A percentile compares a stretch with the other conserved stretches of the same genome.
Evolutionary conservation across 768 basidiomycete genomes (phyloP).

Genomic region (Tulasnella sp.): DNA sequence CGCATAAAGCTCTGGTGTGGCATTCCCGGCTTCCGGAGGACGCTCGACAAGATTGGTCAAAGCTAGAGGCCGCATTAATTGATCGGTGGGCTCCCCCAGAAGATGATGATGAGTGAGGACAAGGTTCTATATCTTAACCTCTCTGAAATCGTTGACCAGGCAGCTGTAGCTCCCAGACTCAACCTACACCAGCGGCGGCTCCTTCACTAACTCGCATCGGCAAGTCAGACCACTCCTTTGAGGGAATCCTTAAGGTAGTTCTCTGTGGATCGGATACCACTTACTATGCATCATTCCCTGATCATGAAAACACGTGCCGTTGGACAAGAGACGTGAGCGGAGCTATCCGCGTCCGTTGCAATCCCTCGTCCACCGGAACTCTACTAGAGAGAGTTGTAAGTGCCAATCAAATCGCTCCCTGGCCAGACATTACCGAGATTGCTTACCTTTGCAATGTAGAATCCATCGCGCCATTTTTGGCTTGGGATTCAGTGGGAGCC

Average conservation of each 20-base stretch:
- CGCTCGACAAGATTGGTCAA: background rate
- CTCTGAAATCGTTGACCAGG: no score
- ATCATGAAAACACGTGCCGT: background rate
- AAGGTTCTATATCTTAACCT: background rate
- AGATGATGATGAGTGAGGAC: background rate
- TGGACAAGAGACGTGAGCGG: background rate
- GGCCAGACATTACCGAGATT: background rate
- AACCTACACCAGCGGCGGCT: background rate
- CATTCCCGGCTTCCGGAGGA: background rate
- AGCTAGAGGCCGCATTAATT: background rate
- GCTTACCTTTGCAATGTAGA: no score
- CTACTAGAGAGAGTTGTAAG: background rate
- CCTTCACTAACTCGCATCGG: background rate
- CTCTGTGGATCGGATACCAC: background rate
- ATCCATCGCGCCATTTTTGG: background rate
- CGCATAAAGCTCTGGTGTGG: background rate
- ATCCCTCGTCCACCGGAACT: background rate
- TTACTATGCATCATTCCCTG: background rate
- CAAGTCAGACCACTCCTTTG: background rate
- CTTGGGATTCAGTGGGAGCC: background rate
- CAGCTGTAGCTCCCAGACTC: background rate
- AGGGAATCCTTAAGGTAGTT: background rate
- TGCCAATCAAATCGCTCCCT: background rate
- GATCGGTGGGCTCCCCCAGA: background rate
- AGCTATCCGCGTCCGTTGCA: background rate